These are phyloP conservation scores for Phytopythium chamaehyphon DNA, from an alignment of 352 stramenopile genomes.

Conservation along the genomic window DNA sequence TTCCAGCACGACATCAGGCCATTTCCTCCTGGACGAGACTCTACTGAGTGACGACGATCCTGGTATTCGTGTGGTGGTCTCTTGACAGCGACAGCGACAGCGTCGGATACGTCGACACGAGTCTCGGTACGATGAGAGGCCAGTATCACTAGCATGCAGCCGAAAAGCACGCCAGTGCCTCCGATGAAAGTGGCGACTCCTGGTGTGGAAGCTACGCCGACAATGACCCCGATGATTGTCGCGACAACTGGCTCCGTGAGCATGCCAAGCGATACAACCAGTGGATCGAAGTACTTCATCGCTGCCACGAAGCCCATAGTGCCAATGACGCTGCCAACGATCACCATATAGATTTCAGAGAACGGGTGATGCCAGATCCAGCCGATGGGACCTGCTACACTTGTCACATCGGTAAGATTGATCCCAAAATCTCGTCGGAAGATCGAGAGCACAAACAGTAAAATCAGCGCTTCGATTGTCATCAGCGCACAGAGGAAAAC, in stretches of 20 bases:
- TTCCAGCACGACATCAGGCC: neutral
- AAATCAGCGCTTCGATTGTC: constrained; percentile 8
- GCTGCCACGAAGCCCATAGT: constrained; percentile 58
- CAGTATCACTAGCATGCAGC: constrained; percentile 39
- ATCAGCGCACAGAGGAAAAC: constrained; percentile 43
- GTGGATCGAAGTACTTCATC: constrained; percentile 56
- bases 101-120: constrained; percentile 35
- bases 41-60: neutral
- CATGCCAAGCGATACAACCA: constrained; percentile 57
- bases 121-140: constrained; percentile 28
- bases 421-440: constrained; percentile 1
- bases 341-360: constrained; percentile 45
- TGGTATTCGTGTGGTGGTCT: neutral
- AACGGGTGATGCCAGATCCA: constrained; percentile 41
- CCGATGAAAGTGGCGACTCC: constrained; percentile 38
- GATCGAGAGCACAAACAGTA: constrained; percentile 6
- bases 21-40: neutral
- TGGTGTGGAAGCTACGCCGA: constrained; percentile 34
- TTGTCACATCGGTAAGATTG: neutral
- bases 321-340: constrained; percentile 35
- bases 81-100: constrained; percentile 6
- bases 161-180: constrained; percentile 25
- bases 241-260: constrained; percentile 47
- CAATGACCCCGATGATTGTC: constrained; percentile 34
- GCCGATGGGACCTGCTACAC: constrained; percentile 25